A percentile compares a stretch with the other conserved stretches of the same genome.
phyloP scores from a whole-genome alignment of 192 early-diverging fungal genomes.

The Coemansia aciculifera region DNA sequence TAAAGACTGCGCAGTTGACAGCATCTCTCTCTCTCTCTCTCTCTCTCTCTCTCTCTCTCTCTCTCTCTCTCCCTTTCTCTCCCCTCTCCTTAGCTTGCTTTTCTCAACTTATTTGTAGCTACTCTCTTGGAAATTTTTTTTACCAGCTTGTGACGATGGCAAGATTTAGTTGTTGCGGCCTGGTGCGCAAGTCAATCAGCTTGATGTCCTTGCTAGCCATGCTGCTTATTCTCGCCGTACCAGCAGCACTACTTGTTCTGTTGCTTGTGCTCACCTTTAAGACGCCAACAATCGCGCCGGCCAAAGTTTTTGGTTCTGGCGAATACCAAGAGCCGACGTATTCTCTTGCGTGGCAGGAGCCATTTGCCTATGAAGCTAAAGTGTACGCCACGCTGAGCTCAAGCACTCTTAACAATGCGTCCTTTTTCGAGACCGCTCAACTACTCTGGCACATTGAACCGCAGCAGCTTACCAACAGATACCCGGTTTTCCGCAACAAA shows the following conservation, averaged over 20 bases:
- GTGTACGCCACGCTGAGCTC: slow-evolving; percentile 10
- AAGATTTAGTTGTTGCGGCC: slow-evolving; percentile 1
- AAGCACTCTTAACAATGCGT: not conserved
- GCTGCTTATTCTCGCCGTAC: not conserved
- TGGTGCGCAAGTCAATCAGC: not conserved
- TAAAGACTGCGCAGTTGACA: not conserved
- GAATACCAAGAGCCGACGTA: not conserved
- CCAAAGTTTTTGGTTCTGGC: not conserved
- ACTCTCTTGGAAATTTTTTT: not conserved
- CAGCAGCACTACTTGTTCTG: not conserved
- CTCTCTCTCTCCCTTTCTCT: not conserved
- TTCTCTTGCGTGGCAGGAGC: slow-evolving; percentile 8
- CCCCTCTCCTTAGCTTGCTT: not conserved
- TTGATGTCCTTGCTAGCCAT: not conserved
- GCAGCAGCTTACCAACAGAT: not conserved
- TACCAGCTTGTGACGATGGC: not conserved
- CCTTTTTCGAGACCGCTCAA: slow-evolving; percentile 15
- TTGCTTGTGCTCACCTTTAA: not conserved
- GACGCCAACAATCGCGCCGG: not conserved
- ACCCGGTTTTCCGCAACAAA: not conserved
- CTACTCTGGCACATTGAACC: slow-evolving; percentile 13
- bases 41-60: too few species aligned
- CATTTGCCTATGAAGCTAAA: slow-evolving; percentile 15
- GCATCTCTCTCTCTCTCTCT: too few species aligned
- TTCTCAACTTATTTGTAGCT: not conserved